These are phyloP conservation scores for Fennellomyces sp. DNA, from an alignment of 371 early-diverging fungal genomes.

Conservation along the genomic window DNA sequence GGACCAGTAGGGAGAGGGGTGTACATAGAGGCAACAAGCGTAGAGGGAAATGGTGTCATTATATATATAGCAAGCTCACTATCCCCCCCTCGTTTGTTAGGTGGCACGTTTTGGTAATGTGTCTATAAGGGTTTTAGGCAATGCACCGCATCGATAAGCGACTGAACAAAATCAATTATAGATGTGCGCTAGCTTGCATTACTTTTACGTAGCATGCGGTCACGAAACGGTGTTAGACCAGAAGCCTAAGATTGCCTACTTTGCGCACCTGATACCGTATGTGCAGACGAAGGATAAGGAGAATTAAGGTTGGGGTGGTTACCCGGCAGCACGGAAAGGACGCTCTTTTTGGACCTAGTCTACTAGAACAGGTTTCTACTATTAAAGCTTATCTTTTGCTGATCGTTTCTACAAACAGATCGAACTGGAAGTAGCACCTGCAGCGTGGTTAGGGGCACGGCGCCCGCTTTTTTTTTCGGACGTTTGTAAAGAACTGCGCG, in stretches of 20 bases:
- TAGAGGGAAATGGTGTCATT: neutral
- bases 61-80: neutral
- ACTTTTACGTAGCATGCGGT: slow-evolving; percentile 39
- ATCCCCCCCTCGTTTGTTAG: slow-evolving; percentile 12
- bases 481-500: neutral
- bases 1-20: neutral
- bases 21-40: neutral
- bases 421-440: too few species aligned
- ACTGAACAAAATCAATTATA: slow-evolving; percentile 4
- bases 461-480: neutral
- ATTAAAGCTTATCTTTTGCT: neutral
- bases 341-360: slow-evolving; percentile 4
- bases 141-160: neutral
- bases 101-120: slow-evolving; percentile 44
- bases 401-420: neutral
- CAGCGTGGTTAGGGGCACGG: too few species aligned
- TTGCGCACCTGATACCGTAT: slow-evolving; percentile 25
- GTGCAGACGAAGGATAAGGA: slow-evolving; percentile 18
- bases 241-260: slow-evolving; percentile 20
- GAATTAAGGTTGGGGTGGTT: slow-evolving; percentile 1
- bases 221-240: slow-evolving; percentile 17
- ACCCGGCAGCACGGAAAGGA: slow-evolving; percentile 8
- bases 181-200: slow-evolving; percentile 46
- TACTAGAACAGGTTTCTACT: neutral
- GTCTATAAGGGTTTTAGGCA: neutral